Base-by-base conservation (phyloP, 2,329 filamentous ascomycete genomes). In the Talaromyces sp. region DNA sequence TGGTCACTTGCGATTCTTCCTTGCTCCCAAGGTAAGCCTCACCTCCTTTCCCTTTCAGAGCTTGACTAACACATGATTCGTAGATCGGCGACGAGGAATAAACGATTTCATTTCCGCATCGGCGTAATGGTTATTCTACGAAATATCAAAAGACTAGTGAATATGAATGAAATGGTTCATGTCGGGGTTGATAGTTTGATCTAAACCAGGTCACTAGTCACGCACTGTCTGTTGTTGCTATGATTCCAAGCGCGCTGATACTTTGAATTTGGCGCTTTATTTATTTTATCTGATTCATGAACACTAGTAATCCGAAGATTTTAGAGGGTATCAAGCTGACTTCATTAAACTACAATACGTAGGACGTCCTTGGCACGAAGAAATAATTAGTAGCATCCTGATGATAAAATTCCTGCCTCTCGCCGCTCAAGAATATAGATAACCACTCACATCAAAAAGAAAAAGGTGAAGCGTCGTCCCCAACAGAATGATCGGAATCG, bases 1-100 rank as follows among this genome's bases (percentile, higher is more conserved):
- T 83, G 95, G 92, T 79, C 95, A 95, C 80, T 82, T 99, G 80
- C 88, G 94, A 75, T 99, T 98, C 87, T 99, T 98, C 82, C 88
- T 99, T 73, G 95, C 95, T 70, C 95, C 95, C 70, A 99, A 99
- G 93, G 95, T 95, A 82, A 67, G 86, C 11, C 11, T 43, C 27
- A 9, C 17, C 31, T 22, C 33, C 17, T 3, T 57, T 45, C 45
- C 27, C 54, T 13, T 35, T 15, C 35, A 31, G 13, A 59, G 4
- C 39, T 41, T 52, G 11, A 35, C 43, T 50, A 17, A 56, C 33
- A 22, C 19, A 19, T 52, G 2, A 0, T 35, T 15, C 69, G 50
- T 71, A 92, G 90, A 92, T 92, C 74, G 90, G 81, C 41, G 81
- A 83, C 61, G 81, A 83, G 65, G 81, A 83, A 69, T 83, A 78